Evolutionary conservation across 805 yeast species (phyloP), one percentile per base, ranked within the genome.

Genomic region (Hanseniaspora lindneri): DNA sequence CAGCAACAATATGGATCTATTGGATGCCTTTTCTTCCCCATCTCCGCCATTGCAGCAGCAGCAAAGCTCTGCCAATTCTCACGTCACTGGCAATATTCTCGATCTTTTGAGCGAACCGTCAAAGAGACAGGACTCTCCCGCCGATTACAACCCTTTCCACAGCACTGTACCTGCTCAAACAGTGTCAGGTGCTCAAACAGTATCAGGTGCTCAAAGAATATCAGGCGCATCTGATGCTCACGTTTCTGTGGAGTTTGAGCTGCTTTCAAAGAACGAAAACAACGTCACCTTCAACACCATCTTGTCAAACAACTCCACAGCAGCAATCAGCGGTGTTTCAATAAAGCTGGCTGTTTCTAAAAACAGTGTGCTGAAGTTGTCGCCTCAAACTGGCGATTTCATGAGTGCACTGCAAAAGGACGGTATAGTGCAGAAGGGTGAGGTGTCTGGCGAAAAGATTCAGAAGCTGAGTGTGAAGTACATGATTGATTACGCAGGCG

Each of bases 281-380:
- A 60, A 65, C 1, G 59, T 75, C 33, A 60, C 61, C 24, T 72
- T 82, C 8, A 68, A 67, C 29, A 70, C 76, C 9, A 60, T 62
- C 44, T 73, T 79, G 56, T 70, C 82, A 43, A 82, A 80, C 62
- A 52, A 66, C 8, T 65, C 69, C 41, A 56, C 69, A 39, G 54
- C 67, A 7, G 61, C 74, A 14, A 61, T 82, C 29, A 62, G 72
- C 7, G 69, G 72, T 51, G 61, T 83, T 39, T 74, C 75, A 51
- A 75, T 80, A 54, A 68, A 77, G 58, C 62, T 82, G 33, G 92
- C 94, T 0, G 86, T 79, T 28, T 85, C 94, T 47, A 79, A 77
- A 56, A 58, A 72, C 7, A 73, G 79, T 58, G 67, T 67, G 43
- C 67, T 83, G 53, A 71, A 67, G 46, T 70, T 83, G 59, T 68